These are phyloP conservation scores for Priceomyces castillae DNA, from an alignment of 805 yeast genomes.

Conservation along the genomic window DNA sequence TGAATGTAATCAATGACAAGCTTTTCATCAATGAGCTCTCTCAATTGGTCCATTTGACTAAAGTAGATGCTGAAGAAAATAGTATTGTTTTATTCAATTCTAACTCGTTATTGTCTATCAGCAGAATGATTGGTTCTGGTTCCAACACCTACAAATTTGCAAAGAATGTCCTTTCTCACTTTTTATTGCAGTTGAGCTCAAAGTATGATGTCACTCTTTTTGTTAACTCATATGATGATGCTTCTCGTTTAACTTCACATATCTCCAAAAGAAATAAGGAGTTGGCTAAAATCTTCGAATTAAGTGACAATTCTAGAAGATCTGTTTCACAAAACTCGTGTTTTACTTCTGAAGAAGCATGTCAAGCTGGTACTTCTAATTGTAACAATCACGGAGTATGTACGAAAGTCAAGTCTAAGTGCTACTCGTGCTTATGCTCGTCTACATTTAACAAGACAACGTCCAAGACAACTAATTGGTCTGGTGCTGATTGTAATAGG, in stretches of 20 bases:
- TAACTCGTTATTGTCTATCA: slow-evolving; percentile 42
- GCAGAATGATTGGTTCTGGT: slow-evolving; percentile 40
- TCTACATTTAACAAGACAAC: slow-evolving; percentile 41
- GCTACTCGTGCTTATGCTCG: slow-evolving; percentile 53
- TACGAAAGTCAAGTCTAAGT: slow-evolving; percentile 30
- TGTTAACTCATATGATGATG: slow-evolving; percentile 11
- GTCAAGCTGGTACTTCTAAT: slow-evolving; percentile 44
- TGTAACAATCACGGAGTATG: slow-evolving; percentile 59
- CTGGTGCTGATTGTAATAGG: slow-evolving; percentile 62
- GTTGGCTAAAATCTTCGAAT: slow-evolving; percentile 12
- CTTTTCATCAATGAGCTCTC: slow-evolving; percentile 48
- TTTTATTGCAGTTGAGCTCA: slow-evolving; percentile 18
- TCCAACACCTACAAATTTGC: slow-evolving; percentile 43
- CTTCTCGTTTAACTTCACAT: neutral
- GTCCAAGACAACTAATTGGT: slow-evolving; percentile 51
- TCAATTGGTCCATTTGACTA: slow-evolving; percentile 43
- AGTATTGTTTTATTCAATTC: slow-evolving; percentile 37
- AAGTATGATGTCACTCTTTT: slow-evolving; percentile 30
- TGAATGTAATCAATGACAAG: slow-evolving; percentile 42
- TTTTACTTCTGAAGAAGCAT: slow-evolving; percentile 44
- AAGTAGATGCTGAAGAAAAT: slow-evolving; percentile 15
- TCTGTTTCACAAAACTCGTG: slow-evolving; percentile 19
- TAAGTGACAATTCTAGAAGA: neutral
- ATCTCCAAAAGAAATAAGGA: slow-evolving; percentile 18
- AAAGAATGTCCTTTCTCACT: slow-evolving; percentile 30